Evolutionary conservation across 768 basidiomycete genomes (phyloP), one percentile per base, ranked within the genome.

Genomic region (Kwoniella dendrophila): DNA sequence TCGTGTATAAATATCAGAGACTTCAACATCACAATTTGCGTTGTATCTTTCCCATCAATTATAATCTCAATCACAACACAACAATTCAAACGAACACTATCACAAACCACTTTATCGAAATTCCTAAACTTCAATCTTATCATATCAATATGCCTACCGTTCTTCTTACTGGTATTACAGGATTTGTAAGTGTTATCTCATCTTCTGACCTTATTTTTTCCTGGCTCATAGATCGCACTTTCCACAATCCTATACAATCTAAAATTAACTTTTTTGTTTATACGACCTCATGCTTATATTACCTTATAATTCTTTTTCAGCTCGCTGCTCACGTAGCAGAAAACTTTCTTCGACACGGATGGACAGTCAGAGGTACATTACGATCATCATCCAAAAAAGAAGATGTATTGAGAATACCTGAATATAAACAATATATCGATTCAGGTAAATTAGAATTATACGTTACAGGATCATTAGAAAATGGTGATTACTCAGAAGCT

Each of bases 351-450:
- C 18, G 69, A 36, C 38, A 64, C 20, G 74, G 66, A 12, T 71
- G 67, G 65, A 68, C 44, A 20, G 71, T 75, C 38, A 67, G 68
- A 24, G 74, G 69, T 18, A 75, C 74, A 16, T 59, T 73, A 38
- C 63, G 74, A 45, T 68, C 64, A 11, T 27, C 58, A 1, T 62
- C 57, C 22, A 75, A 72, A 47, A 61, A 48, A 30, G 59, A 66
- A 41, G 59, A 47, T 8, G 59, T 73, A 16, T 55, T 63, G 6
- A 29, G 51, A 18, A 44, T 65, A 14, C 60, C 71, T 3, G 49
- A 51, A 33, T 70, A 70, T 56, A 50, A 52, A 52, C 47, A 51
- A 0, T 73, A 64, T 52, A 41, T 54, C 64, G 44, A 48, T 1
- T 32, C 33, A 1, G 62, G 64, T 18, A 48, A 68, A 36, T 58